Evolutionary conservation across 108 stramenopile genomes (phyloP).

Genomic region (Parietichytrium sp.): DNA sequence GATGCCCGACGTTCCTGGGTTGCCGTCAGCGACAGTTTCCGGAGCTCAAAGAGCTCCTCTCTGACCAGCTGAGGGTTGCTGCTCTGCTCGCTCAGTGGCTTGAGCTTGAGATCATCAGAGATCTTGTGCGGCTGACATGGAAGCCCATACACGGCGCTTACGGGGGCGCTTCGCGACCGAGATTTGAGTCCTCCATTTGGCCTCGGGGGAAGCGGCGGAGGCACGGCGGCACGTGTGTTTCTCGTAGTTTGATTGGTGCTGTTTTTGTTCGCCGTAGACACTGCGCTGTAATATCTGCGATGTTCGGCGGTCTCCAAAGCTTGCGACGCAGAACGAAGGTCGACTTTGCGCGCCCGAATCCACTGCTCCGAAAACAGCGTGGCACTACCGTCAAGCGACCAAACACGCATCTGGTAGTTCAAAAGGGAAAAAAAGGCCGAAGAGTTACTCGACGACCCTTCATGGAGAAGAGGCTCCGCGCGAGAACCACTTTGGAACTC

Average conservation of each 20-base stretch:
- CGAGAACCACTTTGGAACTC: no score
- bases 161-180: neutral
- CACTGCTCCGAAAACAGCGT: neutral
- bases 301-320: neutral
- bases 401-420: constrained; percentile 7
- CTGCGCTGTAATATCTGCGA: constrained; percentile 1
- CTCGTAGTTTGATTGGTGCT: neutral
- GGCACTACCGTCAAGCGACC: neutral
- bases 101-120: no score
- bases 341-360: neutral
- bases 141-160: no score
- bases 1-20: constrained; percentile 25
- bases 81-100: no score
- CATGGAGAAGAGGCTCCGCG: neutral
- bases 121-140: no score
- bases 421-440: neutral
- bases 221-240: neutral
- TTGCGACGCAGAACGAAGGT: neutral
- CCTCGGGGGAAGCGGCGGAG: neutral
- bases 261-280: no score
- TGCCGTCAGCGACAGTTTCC: no score
- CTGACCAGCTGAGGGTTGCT: no score
- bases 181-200: neutral
- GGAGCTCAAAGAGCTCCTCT: no score
- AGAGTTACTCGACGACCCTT: neutral